Percentiles rank a stretch among this genome's conserved stretches.
These are phyloP conservation scores for Caryocar brasiliense DNA, from an alignment of 441 rosid genomes.

Conservation along the genomic window DNA sequence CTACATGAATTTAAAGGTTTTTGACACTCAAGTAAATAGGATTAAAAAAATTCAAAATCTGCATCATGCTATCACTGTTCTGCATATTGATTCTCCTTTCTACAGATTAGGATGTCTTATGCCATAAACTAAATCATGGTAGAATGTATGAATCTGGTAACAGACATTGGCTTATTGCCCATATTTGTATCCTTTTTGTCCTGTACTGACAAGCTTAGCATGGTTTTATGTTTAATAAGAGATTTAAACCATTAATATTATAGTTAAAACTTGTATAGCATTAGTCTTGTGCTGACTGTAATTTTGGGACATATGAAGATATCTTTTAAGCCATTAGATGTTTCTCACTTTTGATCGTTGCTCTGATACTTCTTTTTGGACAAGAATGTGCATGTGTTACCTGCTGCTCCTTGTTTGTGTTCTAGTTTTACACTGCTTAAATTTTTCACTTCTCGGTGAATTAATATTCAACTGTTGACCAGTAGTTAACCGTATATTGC, in stretches of 20 bases:
- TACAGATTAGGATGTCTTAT: background rate
- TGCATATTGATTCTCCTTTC: conserved; percentile 3
- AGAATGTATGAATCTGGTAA: background rate
- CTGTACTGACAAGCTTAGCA: no score
- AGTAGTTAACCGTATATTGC: background rate
- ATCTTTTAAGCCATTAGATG: no score
- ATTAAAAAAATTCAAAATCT: conserved; percentile 4
- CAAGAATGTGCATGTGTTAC: no score
- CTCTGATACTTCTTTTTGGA: no score
- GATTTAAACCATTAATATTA: no score
- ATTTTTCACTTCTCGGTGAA: background rate
- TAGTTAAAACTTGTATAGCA: no score
- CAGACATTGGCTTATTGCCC: background rate
- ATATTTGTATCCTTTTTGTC: no score
- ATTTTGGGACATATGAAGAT: no score
- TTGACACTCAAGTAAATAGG: background rate
- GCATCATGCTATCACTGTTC: background rate
- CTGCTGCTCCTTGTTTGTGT: background rate
- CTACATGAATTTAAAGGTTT: conserved; percentile 62
- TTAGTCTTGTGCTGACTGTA: no score
- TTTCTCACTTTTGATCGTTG: no score
- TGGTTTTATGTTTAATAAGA: no score
- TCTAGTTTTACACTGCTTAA: background rate
- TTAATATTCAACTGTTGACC: background rate
- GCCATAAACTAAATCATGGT: background rate